Percentiles rank a stretch among this genome's conserved stretches.
These are phyloP conservation scores for Oryza glaberrima DNA, from an alignment of 176 grass and related monocot species.

Conservation along the genomic window DNA sequence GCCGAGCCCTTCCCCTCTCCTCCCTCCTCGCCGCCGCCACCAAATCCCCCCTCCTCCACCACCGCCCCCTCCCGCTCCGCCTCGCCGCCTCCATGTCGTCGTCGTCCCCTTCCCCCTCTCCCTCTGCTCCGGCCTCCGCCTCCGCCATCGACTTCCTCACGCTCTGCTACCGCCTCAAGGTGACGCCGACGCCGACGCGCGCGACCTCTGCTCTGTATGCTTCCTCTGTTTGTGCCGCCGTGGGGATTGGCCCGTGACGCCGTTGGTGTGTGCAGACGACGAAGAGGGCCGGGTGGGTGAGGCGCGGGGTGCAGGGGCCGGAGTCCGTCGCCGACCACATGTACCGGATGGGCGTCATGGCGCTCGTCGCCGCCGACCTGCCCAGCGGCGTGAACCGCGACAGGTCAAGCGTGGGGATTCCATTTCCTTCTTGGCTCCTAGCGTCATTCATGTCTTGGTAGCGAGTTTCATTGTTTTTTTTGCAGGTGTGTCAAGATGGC, in stretches of 20 bases:
- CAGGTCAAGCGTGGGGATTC: slow-evolving; percentile 27
- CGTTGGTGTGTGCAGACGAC: slow-evolving; percentile 56
- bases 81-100: slow-evolving; percentile 69
- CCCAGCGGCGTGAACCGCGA: slow-evolving; percentile 84
- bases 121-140: slow-evolving; percentile 28
- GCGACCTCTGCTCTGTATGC: background rate
- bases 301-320: slow-evolving; percentile 69
- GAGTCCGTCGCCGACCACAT: slow-evolving; percentile 98
- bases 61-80: slow-evolving; percentile 33
- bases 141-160: slow-evolving; percentile 91
- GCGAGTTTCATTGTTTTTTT: background rate
- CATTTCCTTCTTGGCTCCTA: background rate
- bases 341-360: slow-evolving; percentile 98
- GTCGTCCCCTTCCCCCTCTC: slow-evolving; percentile 41
- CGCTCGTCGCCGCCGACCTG: slow-evolving; percentile 82
- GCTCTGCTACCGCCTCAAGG: slow-evolving; percentile 97
- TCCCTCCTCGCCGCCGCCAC: slow-evolving; percentile 53
- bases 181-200: background rate
- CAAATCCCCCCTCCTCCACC: slow-evolving; percentile 31
- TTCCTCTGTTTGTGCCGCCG: background rate
- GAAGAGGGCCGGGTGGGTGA: slow-evolving; percentile 88
- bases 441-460: background rate
- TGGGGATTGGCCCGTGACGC: background rate
- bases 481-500: slow-evolving; percentile 92
- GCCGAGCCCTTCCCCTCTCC: slow-evolving; percentile 64